Conservation (phyloP, 2,329 filamentous ascomycete genomes). For the Cladophialophora bantiana region DNA sequence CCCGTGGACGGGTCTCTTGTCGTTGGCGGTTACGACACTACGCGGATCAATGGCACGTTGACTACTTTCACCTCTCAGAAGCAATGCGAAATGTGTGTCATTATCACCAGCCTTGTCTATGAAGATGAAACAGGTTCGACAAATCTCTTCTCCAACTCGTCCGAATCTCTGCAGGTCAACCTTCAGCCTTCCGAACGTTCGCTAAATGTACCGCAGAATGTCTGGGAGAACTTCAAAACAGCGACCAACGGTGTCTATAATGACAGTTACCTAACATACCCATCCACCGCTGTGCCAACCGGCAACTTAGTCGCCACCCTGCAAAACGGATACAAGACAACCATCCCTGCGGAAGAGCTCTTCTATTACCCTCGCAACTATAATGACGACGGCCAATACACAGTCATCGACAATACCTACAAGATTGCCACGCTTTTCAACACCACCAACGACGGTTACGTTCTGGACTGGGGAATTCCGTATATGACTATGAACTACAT, state of each 20-base stretch:
- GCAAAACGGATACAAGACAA: constrained; percentile 36
- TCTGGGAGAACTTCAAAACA: constrained; percentile 33
- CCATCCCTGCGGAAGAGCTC: constrained; percentile 36
- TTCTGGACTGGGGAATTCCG: constrained; percentile 36
- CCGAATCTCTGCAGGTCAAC: constrained; percentile 30
- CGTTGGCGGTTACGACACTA: constrained; percentile 38
- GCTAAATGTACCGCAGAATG: constrained; percentile 34
- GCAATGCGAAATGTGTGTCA: constrained; percentile 33
- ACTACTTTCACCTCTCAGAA: constrained; percentile 28
- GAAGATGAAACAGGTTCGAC: constrained; percentile 21
- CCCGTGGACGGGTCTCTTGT: constrained; percentile 36
- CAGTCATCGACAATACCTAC: constrained; percentile 31
- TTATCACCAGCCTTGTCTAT: constrained; percentile 33
- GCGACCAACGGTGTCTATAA: constrained; percentile 30
- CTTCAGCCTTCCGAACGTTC: constrained; percentile 34
- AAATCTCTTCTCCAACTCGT: constrained; percentile 33
- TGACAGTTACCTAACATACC: constrained; percentile 26
- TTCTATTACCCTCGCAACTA: constrained; percentile 36
- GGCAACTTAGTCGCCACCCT: constrained; percentile 36
- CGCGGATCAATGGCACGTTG: constrained; percentile 33
- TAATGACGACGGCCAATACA: constrained; percentile 33
- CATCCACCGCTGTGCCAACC: constrained; percentile 25
- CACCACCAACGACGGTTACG: constrained; percentile 29
- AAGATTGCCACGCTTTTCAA: constrained; percentile 29
- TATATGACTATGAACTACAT: constrained; percentile 40